Percentiles rank a stretch among this genome's conserved stretches.
phyloP scores from a whole-genome alignment of 2,329 filamentous ascomycete species.

The Fusarium sp. region DNA sequence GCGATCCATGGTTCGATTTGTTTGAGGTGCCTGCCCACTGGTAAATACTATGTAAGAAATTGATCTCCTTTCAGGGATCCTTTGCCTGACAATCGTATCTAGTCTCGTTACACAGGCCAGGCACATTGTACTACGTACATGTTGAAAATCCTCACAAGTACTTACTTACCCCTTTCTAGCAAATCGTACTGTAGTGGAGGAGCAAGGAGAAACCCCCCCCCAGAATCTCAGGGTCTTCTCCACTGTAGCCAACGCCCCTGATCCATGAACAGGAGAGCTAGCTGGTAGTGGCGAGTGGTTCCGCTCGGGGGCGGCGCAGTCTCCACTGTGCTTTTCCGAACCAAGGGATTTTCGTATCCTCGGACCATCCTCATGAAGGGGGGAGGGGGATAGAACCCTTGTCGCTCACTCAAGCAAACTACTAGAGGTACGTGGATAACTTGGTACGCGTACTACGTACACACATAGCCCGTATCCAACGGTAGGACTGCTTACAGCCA shows the following conservation, averaged over 20 bases:
- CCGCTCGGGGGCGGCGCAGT: conserved; percentile 6
- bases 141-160: no score
- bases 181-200: neutral
- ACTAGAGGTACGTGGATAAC: no score
- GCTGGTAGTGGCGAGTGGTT: neutral
- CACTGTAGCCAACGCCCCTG: conserved; percentile 9
- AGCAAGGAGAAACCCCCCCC: neutral
- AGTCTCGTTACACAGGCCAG: no score
- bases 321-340: conserved; percentile 12
- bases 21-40: no score
- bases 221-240: conserved; percentile 10
- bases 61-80: no score
- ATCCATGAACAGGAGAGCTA: neutral
- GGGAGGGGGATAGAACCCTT: neutral
- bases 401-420: neutral
- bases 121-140: no score
- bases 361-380: neutral
- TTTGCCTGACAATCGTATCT: no score
- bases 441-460: conserved; percentile 19
- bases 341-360: conserved; percentile 28
- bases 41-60: no score
- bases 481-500: no score
- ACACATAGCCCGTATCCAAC: neutral
- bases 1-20: neutral
- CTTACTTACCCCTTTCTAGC: neutral